A percentile compares a stretch with the other conserved stretches of the same genome.
Conservation (phyloP, 768 basidiomycete genomes). For the Phaeotremella skinneri region DNA sequence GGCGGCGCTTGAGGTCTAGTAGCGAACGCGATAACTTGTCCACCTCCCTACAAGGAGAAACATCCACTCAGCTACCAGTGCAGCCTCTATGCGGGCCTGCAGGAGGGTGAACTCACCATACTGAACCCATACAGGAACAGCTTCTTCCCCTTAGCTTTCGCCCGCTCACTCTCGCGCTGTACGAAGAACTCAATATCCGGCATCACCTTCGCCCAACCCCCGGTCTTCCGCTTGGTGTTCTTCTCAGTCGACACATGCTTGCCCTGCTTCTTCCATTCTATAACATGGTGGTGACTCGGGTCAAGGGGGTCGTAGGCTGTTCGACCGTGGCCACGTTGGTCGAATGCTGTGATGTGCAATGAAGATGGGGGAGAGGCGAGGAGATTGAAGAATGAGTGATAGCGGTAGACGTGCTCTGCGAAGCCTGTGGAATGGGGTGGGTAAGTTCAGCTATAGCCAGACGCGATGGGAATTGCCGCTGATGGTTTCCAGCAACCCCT, state of each 20-base stretch:
- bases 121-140: slow-evolving; percentile 45
- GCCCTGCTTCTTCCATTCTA: slow-evolving; percentile 37
- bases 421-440: slow-evolving; percentile 28
- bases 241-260: slow-evolving; percentile 33
- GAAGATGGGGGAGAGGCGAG: slow-evolving; percentile 35
- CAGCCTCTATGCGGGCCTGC: no score
- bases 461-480: not conserved
- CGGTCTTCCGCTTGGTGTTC: slow-evolving; percentile 34
- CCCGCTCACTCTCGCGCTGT: slow-evolving; percentile 22
- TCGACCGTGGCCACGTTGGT: slow-evolving; percentile 43
- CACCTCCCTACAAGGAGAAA: slow-evolving; percentile 44
- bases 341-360: slow-evolving; percentile 40
- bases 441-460: not conserved
- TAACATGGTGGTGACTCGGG: slow-evolving; percentile 18
- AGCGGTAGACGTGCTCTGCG: slow-evolving; percentile 42
- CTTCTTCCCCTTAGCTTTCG: slow-evolving; percentile 28
- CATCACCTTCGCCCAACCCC: slow-evolving; percentile 43
- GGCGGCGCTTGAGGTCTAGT: slow-evolving; percentile 31
- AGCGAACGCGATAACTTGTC: slow-evolving; percentile 36
- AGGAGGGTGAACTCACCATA: slow-evolving; percentile 35
- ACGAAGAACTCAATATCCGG: slow-evolving; percentile 48
- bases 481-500: no score
- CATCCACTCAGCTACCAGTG: no score
- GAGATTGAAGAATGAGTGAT: slow-evolving; percentile 36
- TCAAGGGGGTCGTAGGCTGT: slow-evolving; percentile 32